Evolutionary conservation across 176 grass and related monocot species (phyloP).

Genomic region (Zoysia japonica): DNA sequence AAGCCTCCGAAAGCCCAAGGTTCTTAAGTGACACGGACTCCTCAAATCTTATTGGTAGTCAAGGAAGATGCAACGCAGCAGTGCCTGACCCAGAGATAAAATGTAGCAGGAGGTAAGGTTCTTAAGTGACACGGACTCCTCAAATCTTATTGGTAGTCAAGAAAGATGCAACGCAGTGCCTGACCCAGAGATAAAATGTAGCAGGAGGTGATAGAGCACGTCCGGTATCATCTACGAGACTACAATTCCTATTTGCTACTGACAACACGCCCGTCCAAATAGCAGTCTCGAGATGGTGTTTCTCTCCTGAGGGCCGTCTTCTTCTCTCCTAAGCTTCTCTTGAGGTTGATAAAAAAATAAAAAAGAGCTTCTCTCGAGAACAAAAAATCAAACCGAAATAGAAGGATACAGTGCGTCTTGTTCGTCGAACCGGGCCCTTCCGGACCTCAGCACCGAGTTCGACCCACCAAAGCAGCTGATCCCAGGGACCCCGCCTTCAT

Average conservation of each 20-base stretch:
- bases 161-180: constrained; percentile 31
- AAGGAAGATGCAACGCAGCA: constrained; percentile 54
- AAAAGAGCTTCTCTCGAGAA: neutral
- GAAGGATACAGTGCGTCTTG: constrained; percentile 80
- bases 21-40: constrained; percentile 68
- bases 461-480: constrained; percentile 31
- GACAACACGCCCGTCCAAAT: too few species aligned
- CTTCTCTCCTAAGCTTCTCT: too few species aligned
- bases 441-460: constrained; percentile 47
- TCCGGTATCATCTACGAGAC: too few species aligned
- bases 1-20: constrained; percentile 83
- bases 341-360: too few species aligned
- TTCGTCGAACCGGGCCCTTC: constrained; percentile 34
- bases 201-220: too few species aligned
- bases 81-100: neutral
- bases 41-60: constrained; percentile 61
- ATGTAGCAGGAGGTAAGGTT: too few species aligned
- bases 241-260: too few species aligned
- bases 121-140: constrained; percentile 56
- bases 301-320: too few species aligned
- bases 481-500: neutral
- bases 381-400: neutral
- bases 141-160: constrained; percentile 67
- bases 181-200: too few species aligned
- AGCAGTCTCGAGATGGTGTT: too few species aligned